Evolutionary conservation across 352 stramenopile species (phyloP), one percentile per base, ranked within the genome.

Genomic region (Pythium apleroticum): DNA sequence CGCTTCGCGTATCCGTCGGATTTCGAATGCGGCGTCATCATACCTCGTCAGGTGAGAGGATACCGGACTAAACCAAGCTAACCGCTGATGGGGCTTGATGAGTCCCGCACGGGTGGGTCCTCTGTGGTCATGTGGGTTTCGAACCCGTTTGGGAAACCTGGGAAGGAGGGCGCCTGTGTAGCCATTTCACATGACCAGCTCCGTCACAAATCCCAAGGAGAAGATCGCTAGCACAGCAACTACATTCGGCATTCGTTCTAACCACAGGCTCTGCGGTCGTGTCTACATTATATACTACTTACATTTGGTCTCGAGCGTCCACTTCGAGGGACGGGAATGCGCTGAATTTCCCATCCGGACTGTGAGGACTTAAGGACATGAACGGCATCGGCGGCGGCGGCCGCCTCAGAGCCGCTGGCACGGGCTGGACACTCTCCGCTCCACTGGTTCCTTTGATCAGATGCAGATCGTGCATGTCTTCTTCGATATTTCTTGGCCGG

Each of bases 401-500:
- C 17, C 35, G 48, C 24, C 35, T 35, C 15, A n/a, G 31, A 30
- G n/a, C n/a, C 27, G n/a, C 27, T 31, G 53, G 53, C 8, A 39
- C 8, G n/a, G 41, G 24, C 30, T 48, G 39, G 15, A 11, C n/a
- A 24, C 15, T 48, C 24, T 48, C 15, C 15, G 4, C 39, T 20
- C n/a, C 39, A 4, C 5, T 11, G 9, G 17, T 11, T 30, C 20
- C 20, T 56, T 60, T 58, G 2, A 57, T 41, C 2, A 67, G 11
- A 52, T 68, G 61, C 17, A 79, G 65, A 7, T 77, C 72, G 5
- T 80, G 73, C 53, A 90, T 56, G 11, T 84, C 83, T 8, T 69
- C 74, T 45, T 88, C 79, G 33, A 89, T 87, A 41, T 82, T 81
- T 56, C 72, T 74, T 30, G 74, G 77, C 39, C 75, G 76, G 24